Evolutionary conservation across 441 rosid species (phyloP), one percentile per base, ranked within the genome.

Genomic region (Aleurites moluccanus): DNA sequence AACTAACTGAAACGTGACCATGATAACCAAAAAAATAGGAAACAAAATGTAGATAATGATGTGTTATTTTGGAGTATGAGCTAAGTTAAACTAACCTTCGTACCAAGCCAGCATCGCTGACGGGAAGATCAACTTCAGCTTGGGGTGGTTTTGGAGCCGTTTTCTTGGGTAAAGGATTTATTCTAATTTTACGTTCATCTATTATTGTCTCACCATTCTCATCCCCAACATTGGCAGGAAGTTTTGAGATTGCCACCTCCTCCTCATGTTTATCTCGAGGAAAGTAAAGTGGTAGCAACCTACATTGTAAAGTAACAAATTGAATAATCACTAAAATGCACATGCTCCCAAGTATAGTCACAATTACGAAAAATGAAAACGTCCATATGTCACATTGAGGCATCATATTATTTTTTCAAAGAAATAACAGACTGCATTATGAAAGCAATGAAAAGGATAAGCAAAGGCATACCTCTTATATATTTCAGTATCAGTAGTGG

Each of bases 141-240:
- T 81, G 88, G 80, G 91, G 82, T 81, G 92, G 88, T 83, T 83
- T 96, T 55, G 89, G 73, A 52, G 70, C 56, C 73, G 76, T 75
- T 82, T 93, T 93, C 82, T 96, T 91, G 70, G 99, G 99, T 77
- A 96, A 80, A n/a, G 98, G 90, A 81, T 88, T 89, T 86, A 96
- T 96, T 88, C 98, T 87, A 78, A 96, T 96, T 77, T 93, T 92
- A 76, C 99, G 99, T 79, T 96, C 99, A 73, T 93, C 98, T 75
- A 92, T 93, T 79, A 86, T 85, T 21, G 99, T 93, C 86, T 96
- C 99, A 18, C 98, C 99, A 86, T 96, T 96, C 81, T 96, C 99
- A 86, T 96, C 99, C 75, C 99, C 99, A 71, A 93, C 98, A 83
- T 96, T 98, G 76, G 97, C 92, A 57, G 98, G 99, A 78, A 96